Conservation (phyloP, 2,329 filamentous ascomycete species). For the Colletotrichum ledebouriae region DNA sequence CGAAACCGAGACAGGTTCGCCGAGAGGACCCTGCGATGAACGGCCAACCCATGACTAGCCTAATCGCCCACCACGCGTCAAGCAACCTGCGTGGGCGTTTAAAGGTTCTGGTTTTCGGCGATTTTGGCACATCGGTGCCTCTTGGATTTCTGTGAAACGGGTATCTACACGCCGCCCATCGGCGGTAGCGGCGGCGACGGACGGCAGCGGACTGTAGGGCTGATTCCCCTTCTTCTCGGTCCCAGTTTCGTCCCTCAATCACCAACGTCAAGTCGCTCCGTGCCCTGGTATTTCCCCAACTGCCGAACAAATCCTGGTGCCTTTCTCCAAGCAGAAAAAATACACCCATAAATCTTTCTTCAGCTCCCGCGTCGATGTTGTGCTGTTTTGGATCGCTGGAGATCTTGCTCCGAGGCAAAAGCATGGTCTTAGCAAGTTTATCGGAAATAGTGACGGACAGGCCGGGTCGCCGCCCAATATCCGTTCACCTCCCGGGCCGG, state of each 20-base stretch:
- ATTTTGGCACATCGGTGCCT: not conserved
- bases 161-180: constrained; percentile 1
- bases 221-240: not conserved
- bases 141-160: not conserved
- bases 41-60: constrained; percentile 7
- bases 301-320: not conserved
- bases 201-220: not conserved
- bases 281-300: not conserved
- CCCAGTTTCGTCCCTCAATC: not conserved
- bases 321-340: too few species aligned
- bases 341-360: too few species aligned
- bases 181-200: not conserved
- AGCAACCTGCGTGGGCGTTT: constrained; percentile 2
- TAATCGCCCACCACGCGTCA: constrained; percentile 14
- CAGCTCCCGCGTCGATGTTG: too few species aligned
- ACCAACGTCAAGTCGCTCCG: not conserved
- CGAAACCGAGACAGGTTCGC: not conserved
- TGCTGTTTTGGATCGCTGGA: not conserved
- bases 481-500: not conserved
- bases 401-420: not conserved
- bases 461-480: too few species aligned
- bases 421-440: not conserved
- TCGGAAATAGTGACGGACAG: constrained; percentile 3
- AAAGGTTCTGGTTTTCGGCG: not conserved
- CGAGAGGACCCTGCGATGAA: constrained; percentile 10